Base-by-base conservation (phyloP, 2,329 filamentous ascomycete genomes). In the Fusarium sp. region DNA sequence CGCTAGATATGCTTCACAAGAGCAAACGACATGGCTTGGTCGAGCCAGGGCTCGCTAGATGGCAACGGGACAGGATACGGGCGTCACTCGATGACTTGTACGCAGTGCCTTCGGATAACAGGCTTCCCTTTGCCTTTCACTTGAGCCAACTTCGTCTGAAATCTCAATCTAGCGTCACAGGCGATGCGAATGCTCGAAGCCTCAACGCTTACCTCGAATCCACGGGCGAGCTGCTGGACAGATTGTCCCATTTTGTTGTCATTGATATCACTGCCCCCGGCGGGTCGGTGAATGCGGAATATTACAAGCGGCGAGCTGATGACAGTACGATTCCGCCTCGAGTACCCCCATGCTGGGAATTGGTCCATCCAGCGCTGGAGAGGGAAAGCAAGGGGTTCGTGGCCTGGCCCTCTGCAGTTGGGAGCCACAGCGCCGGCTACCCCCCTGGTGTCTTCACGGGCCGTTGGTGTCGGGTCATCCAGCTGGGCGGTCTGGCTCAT, bases 51-150 rank as follows among this genome's bases (percentile, higher is more conserved):
- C 45, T 53, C 15, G 42, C 29, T 0, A 39, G 19, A 10, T 21
- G 21, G 1, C 45, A 53, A 5, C 31, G 46, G 6, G 32, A 15
- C 3, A 41, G 36, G 3, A 53, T 51, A 7, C 45, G 37, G 4
- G 29, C 31, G 4, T 29, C 46, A 0, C 37, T 53, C 4, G 46
- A 46, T 3, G 46, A 42, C 3, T 19, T 51, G 4, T 42, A 51
- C 3, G 51, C 36, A 6, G 46, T 19, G 2, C 51, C 51, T 11
- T 17, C 15, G 5, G 51, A 53, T 25, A 31, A 31, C 1, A 10
- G 51, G 2, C 21, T 53, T 25, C 46, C 51, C 13, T 9, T 53
- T 3, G 39, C 46, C 2, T 53, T 51, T 6, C 46, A 51, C 6
- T 41, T 37, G 4, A 36, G 51, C 23, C 36, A 53, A 4, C 51